These are phyloP conservation scores for Plenodomus biglobosus DNA, from an alignment of 2,329 filamentous ascomycete species.

Conservation along the genomic window DNA sequence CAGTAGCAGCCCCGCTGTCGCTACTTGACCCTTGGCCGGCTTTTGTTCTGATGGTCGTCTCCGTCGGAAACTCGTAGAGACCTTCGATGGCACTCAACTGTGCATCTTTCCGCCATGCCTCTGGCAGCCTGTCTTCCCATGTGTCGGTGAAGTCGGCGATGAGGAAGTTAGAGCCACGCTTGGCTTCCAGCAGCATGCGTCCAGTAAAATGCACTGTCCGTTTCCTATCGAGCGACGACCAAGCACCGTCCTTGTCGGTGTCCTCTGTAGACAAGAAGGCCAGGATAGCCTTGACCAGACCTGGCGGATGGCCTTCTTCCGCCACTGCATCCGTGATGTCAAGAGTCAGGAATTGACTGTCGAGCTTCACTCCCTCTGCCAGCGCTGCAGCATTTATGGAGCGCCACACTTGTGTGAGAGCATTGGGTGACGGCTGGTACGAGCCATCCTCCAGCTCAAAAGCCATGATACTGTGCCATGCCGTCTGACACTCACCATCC, in stretches of 20 bases:
- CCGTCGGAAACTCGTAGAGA: slow-evolving; percentile 35
- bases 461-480: slow-evolving; percentile 55
- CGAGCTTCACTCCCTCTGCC: slow-evolving; percentile 47
- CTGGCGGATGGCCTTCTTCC: slow-evolving; percentile 44
- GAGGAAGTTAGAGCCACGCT: slow-evolving; percentile 26
- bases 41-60: slow-evolving; percentile 36
- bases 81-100: slow-evolving; percentile 37
- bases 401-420: slow-evolving; percentile 54
- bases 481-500: slow-evolving; percentile 52
- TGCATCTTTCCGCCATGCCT: slow-evolving; percentile 40
- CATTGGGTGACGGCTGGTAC: slow-evolving; percentile 53
- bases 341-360: slow-evolving; percentile 39
- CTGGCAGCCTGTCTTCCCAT: slow-evolving; percentile 44
- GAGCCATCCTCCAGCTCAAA: slow-evolving; percentile 51
- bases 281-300: slow-evolving; percentile 44
- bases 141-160: slow-evolving; percentile 41
- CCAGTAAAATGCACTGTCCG: slow-evolving; percentile 40
- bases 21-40: slow-evolving; percentile 7
- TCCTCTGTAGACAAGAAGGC: slow-evolving; percentile 34
- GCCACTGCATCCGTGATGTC: slow-evolving; percentile 37
- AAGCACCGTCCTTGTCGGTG: slow-evolving; percentile 28
- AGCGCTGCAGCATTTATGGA: slow-evolving; percentile 46
- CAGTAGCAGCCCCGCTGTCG: slow-evolving; percentile 12
- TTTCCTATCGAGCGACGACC: slow-evolving; percentile 38
- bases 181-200: slow-evolving; percentile 34